Evolutionary conservation across 2,329 filamentous ascomycete species (phyloP).

Genomic region (Acephala macrosclerotiorum): DNA sequence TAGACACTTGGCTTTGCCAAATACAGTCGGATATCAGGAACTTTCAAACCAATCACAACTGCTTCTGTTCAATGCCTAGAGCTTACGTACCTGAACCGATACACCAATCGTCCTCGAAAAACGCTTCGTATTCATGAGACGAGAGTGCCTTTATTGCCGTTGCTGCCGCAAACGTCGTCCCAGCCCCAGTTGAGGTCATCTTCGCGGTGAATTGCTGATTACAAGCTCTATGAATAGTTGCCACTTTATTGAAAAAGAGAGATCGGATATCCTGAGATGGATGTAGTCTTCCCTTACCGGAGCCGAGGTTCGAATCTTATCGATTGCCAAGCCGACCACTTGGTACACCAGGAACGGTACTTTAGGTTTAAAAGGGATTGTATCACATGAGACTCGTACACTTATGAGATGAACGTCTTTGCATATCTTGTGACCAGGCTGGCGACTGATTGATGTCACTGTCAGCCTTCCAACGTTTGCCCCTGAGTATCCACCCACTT

Average conservation of each 20-base stretch:
- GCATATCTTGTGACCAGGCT: neutral
- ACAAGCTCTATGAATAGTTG: neutral
- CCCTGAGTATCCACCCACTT: neutral
- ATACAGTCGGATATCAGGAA: too few relatives aligned
- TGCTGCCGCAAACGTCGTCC: constrained; percentile 52
- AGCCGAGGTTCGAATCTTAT: constrained; percentile 1
- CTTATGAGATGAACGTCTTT: neutral
- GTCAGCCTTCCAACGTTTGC: constrained; percentile 5
- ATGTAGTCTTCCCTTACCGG: neutral
- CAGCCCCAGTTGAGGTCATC: constrained; percentile 13
- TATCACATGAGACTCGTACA: constrained; percentile 2
- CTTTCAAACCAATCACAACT: too few relatives aligned
- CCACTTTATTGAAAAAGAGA: neutral
- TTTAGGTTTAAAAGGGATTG: neutral
- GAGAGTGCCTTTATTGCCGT: constrained; percentile 55
- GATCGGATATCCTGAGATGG: too few relatives aligned
- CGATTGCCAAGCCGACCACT: neutral
- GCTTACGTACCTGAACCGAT: too few relatives aligned
- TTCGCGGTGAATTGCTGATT: neutral
- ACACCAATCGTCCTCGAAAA: constrained; percentile 66
- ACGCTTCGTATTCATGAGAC: constrained; percentile 58
- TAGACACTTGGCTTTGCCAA: too few relatives aligned
- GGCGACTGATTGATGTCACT: neutral
- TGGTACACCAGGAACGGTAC: neutral
- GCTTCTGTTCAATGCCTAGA: too few relatives aligned